A percentile compares a stretch with the other conserved stretches of the same genome.
These are phyloP conservation scores for Verticillium klebahnii DNA, from an alignment of 2,329 filamentous ascomycete species.

Conservation along the genomic window DNA sequence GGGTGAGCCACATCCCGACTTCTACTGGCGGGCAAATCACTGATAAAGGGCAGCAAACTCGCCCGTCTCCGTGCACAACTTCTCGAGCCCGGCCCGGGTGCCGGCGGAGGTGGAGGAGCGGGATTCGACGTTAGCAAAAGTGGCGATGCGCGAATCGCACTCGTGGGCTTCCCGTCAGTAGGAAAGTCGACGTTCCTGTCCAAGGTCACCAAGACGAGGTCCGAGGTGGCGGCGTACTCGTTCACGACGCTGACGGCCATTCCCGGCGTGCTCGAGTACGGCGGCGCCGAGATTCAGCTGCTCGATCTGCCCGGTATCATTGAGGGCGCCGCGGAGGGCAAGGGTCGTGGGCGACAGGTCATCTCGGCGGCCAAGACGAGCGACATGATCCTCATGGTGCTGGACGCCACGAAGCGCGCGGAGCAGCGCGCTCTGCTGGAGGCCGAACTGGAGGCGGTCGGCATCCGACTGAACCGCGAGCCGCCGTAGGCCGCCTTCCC, in stretches of 20 bases:
- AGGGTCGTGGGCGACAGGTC: slow-evolving; percentile 91
- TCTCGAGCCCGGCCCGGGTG: slow-evolving; percentile 79
- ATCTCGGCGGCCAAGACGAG: slow-evolving; percentile 98
- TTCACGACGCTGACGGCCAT: slow-evolving; percentile 98
- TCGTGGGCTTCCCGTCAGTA: slow-evolving; percentile 98
- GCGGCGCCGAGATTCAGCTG: slow-evolving; percentile 95
- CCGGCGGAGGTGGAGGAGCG: slow-evolving; percentile 70
- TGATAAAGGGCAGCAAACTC: slow-evolving; percentile 65
- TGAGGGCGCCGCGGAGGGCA: slow-evolving; percentile 92
- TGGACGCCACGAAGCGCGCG: slow-evolving; percentile 93
- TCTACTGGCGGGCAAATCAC: background rate
- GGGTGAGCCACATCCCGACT: slow-evolving; percentile 52
- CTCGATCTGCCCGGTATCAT: slow-evolving; percentile 98
- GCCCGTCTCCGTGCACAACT: slow-evolving; percentile 91
- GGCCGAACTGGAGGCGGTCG: slow-evolving; percentile 89
- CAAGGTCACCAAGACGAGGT: slow-evolving; percentile 97
- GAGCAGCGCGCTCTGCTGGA: slow-evolving; percentile 89
- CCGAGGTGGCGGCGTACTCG: slow-evolving; percentile 90
- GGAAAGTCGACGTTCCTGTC: slow-evolving; percentile 99
- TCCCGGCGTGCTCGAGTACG: slow-evolving; percentile 94
- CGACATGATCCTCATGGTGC: slow-evolving; percentile 92
- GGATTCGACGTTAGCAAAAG: slow-evolving; percentile 96
- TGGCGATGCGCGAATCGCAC: slow-evolving; percentile 91
- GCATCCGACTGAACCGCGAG: slow-evolving; percentile 86
- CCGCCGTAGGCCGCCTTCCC: slow-evolving; percentile 62